Evolutionary conservation across 495 filamentous ascomycete genomes (phyloP), one percentile per base, ranked within the genome.

Genomic region (Rhypophila decipiens): DNA sequence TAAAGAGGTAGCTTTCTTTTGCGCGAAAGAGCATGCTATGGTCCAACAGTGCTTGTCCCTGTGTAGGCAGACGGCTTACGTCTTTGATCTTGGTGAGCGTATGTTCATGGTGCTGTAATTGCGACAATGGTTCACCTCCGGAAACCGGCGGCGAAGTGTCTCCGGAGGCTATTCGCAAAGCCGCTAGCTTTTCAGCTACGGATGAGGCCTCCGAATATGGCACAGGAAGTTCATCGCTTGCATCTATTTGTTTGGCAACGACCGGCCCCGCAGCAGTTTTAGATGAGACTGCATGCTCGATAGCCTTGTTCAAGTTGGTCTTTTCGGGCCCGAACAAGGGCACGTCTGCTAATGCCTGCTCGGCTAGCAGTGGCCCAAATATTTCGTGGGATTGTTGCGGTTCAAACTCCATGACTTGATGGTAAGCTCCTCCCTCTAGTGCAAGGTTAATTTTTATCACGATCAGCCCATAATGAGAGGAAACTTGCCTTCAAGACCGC

Each of bases 1-100:
- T 76, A 54, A 95, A 89, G 1, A 87, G 68, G 58, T 96, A 96
- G 1, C 86, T 85, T 58, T 86, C 82, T 47, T 75, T 75, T 46
- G 86, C 66, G 18, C 76, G 73, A 49, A 72, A 53, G 5, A 74
- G 61, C 64, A 71, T 74, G 5, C 51, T 48, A 42, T 76, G 70
- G 27, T 75, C 71, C 1, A 74, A 34, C 1, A 69, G 45, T 9
- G 52, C 55, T 10, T 71, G 66, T 19, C 65, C 69, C 46, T 64
- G 49, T 36, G 56, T 63, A 3, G 70, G 59, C 5, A 69, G 60
- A 2, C 58, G 57, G 20, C 44, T 53, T 11, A 59, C 53, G 18
- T 64, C 53, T n/a, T 82, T 41, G 73, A 76, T 45, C 63, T 68
- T 54, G 67, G 67, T 44, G 54, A 79, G 66, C 12, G 75, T 53